Evolutionary conservation across 2,329 filamentous ascomycete species (phyloP).

Genomic region (Pezicula neosporulosa): DNA sequence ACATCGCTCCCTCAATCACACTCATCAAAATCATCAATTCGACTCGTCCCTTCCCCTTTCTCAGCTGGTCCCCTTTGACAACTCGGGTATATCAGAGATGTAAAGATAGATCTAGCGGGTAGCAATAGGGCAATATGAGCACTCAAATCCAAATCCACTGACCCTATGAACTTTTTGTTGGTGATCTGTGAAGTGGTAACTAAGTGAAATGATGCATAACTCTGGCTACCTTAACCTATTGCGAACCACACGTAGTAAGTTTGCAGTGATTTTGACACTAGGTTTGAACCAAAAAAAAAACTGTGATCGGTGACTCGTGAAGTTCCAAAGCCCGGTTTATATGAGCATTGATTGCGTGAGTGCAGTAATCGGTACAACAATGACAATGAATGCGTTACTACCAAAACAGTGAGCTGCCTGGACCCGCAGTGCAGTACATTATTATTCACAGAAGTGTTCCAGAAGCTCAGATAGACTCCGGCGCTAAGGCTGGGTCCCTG

Average conservation of each 20-base stretch:
- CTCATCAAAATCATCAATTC: background rate
- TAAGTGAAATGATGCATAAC: no score
- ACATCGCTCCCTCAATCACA: background rate
- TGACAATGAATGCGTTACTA: no score
- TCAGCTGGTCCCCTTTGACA: background rate
- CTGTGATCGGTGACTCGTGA: no score
- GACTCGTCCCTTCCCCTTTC: background rate
- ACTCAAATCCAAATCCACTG: background rate
- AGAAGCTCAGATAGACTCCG: background rate
- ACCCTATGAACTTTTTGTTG: background rate
- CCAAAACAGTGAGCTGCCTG: no score
- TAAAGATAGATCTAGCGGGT: background rate
- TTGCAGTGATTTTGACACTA: no score
- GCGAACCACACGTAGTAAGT: no score
- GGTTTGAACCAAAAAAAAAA: no score
- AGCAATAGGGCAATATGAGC: background rate
- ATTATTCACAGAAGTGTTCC: background rate
- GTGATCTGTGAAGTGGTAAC: background rate
- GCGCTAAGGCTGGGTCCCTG: background rate
- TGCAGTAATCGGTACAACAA: no score
- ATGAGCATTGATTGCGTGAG: no score
- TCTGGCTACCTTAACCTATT: no score
- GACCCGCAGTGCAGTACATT: no score
- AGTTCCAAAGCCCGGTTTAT: background rate
- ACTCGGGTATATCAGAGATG: background rate